phyloP scores from a whole-genome alignment of 1,139 yeast genomes.

The Geotrichum carabidarum region DNA sequence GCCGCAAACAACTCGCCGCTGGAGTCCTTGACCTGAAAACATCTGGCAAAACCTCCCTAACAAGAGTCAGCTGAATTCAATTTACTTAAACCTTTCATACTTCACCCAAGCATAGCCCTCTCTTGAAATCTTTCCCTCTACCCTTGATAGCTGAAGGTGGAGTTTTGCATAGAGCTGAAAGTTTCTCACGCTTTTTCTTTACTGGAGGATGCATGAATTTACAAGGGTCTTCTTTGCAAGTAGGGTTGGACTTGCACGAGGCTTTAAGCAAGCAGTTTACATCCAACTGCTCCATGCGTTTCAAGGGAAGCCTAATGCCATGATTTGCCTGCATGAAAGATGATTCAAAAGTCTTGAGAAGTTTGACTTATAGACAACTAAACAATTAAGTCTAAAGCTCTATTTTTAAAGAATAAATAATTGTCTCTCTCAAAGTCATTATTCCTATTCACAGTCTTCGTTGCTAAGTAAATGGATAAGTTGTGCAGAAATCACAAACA shows the following conservation, averaged over 20 bases:
- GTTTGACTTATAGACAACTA: not conserved
- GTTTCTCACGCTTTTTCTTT: slow-evolving; percentile 65
- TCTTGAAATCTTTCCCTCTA: slow-evolving; percentile 75
- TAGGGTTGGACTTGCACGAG: not conserved
- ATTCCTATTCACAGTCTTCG: not conserved
- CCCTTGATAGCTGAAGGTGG: slow-evolving; percentile 83
- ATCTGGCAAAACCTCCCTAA: slow-evolving; percentile 93
- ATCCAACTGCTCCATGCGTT: slow-evolving; percentile 6
- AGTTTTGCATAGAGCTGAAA: slow-evolving; percentile 84
- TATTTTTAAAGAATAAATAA: not conserved
- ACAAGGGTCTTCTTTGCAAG: not conserved
- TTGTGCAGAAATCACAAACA: no score
- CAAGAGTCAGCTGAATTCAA: not conserved
- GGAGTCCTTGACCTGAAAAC: slow-evolving; percentile 89
- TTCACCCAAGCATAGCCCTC: slow-evolving; percentile 90
- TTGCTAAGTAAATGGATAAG: no score
- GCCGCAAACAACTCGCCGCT: slow-evolving; percentile 86
- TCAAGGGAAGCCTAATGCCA: not conserved
- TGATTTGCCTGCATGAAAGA: not conserved
- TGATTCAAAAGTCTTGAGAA: not conserved
- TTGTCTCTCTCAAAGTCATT: not conserved
- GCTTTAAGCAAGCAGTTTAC: not conserved
- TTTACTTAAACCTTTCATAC: slow-evolving; percentile 20
- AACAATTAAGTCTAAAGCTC: no score
- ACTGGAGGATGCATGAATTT: not conserved